Conservation (phyloP, 805 yeast species). For the Barnettozyma salicaria region DNA sequence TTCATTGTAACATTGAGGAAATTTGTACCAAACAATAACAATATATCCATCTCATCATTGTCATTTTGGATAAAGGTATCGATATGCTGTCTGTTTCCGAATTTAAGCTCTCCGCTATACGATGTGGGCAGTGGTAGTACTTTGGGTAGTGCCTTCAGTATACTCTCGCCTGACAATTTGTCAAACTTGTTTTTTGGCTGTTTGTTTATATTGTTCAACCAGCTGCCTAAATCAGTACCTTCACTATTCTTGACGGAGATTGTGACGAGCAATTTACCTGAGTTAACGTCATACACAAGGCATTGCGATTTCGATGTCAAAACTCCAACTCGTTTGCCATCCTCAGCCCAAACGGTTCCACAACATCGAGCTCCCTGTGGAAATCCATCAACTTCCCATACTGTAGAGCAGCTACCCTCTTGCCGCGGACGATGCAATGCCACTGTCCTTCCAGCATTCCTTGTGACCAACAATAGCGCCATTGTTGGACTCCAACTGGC, state of each 20-base stretch:
- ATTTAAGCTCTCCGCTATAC: conserved; percentile 13
- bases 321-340: conserved; percentile 39
- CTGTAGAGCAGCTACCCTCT: conserved; percentile 21
- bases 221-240: conserved; percentile 15
- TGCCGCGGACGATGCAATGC: conserved; percentile 40
- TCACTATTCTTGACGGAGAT: conserved; percentile 9
- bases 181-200: conserved; percentile 11
- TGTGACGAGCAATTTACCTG: conserved; percentile 35
- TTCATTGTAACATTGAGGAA: conserved; percentile 28
- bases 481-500: conserved; percentile 44
- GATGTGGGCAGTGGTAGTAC: conserved; percentile 27
- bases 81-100: conserved; percentile 25
- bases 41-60: conserved; percentile 20
- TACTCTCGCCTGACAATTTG: conserved; percentile 28
- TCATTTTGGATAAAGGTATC: conserved; percentile 25
- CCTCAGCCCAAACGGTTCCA: conserved; percentile 30
- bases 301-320: conserved; percentile 39
- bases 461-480: conserved; percentile 44
- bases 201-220: conserved; percentile 8
- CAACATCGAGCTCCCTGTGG: conserved; percentile 4
- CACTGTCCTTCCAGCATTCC: conserved; percentile 35
- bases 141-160: conserved; percentile 33
- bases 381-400: conserved; percentile 34
- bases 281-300: conserved; percentile 40
- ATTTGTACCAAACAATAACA: conserved; percentile 23